Base-by-base conservation (phyloP, 257 asterid genomes). In the Craterostigma plantagineum region DNA sequence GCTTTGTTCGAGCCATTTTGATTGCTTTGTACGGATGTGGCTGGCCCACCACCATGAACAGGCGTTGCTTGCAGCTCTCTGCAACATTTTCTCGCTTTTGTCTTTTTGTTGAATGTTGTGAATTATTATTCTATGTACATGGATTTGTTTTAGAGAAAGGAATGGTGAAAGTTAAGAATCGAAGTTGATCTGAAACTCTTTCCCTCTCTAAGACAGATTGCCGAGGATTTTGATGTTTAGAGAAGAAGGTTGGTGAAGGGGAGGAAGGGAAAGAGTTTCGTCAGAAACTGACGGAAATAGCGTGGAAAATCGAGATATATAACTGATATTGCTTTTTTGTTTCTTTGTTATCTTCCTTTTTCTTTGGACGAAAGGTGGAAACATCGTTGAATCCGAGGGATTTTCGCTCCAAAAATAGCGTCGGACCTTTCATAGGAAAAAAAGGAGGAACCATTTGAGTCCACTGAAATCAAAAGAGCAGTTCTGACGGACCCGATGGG, bases 21-120 rank as follows among this genome's bases (percentile, higher is more conserved):
- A 56, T 54, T 74, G 84, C 73, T 74, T 74, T 0, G 85, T 75
- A 18, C 85, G 65, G 33, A 75, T 67, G 54, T 75, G 85, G 65
- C 72, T 64, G 4, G 85, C 76, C 85, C 85, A 75, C 85, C 85
- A 75, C 85, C 85, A 75, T 56, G 85, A 75, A 60, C 66, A 75
- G 11, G 85, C 85, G 54, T 71, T 66, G 69, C 58, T 65, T 33
- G 85, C 85, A 13, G 85, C 80, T 55, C 85, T 71, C 71, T 75
- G 85, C 59, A 75, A 59, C 85, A 75, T 74, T 43, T 30, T 12
- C 8, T 7, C 13, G 15, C 39, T 18, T 44, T 44, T n/a, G n/a
- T n/a, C 13, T 10, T 15, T 7, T 39, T 33, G 10, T 0, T 42
- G 4, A 14, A 0, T 14, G 13, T n/a, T 13, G 9, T 7, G 7